Percentiles rank a stretch among this genome's conserved stretches.
Evolutionary conservation across 768 basidiomycete genomes (phyloP).

Genomic region (Boletus vinaceobasis): DNA sequence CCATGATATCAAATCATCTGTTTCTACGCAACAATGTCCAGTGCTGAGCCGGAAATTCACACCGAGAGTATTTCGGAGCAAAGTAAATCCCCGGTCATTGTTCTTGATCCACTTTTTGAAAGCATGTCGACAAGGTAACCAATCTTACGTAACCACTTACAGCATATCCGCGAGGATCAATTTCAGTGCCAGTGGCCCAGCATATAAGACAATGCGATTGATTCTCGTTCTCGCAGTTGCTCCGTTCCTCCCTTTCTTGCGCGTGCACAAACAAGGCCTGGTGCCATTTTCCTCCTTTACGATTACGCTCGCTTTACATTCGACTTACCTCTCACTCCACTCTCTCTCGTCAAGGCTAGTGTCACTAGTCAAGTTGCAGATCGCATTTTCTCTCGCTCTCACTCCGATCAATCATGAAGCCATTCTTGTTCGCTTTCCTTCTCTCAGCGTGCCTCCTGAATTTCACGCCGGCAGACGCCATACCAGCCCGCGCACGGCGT

Average conservation of each 20-base stretch:
- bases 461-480: slow-evolving; percentile 33
- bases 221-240: not conserved
- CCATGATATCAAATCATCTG: not conserved
- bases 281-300: slow-evolving; percentile 17
- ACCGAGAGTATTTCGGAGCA: not conserved
- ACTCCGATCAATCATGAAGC: slow-evolving; percentile 43
- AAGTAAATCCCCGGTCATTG: slow-evolving; percentile 3
- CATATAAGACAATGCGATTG: slow-evolving; percentile 8
- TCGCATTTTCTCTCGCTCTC: not conserved
- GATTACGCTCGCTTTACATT: slow-evolving; percentile 4
- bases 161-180: not conserved
- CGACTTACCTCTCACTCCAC: slow-evolving; percentile 4
- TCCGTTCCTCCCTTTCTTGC: not conserved
- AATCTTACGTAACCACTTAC: slow-evolving; percentile 14
- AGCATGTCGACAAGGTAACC: slow-evolving; percentile 23
- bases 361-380: slow-evolving; percentile 14
- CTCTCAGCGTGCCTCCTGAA: slow-evolving; percentile 53
- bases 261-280: slow-evolving; percentile 11
- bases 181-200: not conserved
- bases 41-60: slow-evolving; percentile 1
- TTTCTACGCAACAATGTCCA: slow-evolving; percentile 14
- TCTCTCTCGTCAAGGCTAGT: not conserved
- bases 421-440: slow-evolving; percentile 45
- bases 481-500: slow-evolving; percentile 18
- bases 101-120: not conserved